Conservation (phyloP, 805 yeast species). For the Zygotorulaspora florentina region DNA sequence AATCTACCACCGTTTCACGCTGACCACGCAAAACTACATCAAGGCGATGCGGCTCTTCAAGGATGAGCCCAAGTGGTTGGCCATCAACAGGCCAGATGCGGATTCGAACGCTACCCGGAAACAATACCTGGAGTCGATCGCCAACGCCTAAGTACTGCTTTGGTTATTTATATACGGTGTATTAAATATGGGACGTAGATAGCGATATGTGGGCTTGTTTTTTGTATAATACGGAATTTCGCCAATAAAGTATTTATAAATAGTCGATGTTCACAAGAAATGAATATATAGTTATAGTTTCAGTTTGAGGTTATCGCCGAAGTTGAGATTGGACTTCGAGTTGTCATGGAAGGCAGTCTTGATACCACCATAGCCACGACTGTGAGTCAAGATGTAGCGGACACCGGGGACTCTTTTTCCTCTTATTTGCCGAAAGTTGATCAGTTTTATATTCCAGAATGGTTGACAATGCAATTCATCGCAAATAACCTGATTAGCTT, state of each 20-base stretch:
- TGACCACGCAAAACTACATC: constrained; percentile 58
- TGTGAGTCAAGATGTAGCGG: constrained; percentile 2
- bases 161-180: neutral
- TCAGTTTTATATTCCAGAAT: constrained; percentile 46
- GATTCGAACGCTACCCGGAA: constrained; percentile 45
- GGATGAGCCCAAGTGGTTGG: constrained; percentile 96
- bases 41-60: constrained; percentile 80
- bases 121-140: constrained; percentile 39
- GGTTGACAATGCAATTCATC: constrained; percentile 51
- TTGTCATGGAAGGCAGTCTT: constrained; percentile 3
- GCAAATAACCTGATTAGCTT: constrained; percentile 66
- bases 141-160: neutral
- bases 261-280: neutral
- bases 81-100: constrained; percentile 62
- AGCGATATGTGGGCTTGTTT: neutral
- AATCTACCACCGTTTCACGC: constrained; percentile 87
- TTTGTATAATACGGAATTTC: neutral
- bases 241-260: neutral
- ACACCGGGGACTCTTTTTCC: constrained; percentile 20
- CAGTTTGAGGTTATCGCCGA: neutral
- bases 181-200: neutral
- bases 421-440: constrained; percentile 38
- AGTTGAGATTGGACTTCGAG: constrained; percentile 1
- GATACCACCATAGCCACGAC: constrained; percentile 3
- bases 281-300: neutral